Evolutionary conservation across 2,329 filamentous ascomycete genomes (phyloP).

Genomic region (Microdochium nivale): DNA sequence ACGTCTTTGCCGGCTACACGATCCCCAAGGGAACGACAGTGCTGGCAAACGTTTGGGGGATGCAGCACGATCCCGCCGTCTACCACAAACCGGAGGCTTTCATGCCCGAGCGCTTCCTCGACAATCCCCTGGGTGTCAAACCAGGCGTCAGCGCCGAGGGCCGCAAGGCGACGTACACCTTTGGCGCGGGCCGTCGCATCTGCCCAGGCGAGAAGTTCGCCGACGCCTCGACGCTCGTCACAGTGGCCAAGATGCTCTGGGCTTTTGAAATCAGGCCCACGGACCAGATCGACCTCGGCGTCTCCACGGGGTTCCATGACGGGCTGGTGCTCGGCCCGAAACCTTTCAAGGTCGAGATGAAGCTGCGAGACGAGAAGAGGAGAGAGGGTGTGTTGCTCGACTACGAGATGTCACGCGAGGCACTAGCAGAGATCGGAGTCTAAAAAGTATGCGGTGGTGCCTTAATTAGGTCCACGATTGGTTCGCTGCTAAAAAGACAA

Average conservation of each 20-base stretch:
- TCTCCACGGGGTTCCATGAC: neutral
- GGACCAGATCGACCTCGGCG: neutral
- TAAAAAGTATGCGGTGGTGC: neutral
- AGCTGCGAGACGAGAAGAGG: neutral
- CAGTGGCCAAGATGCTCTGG: conserved; percentile 6
- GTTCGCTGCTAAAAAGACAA: no score
- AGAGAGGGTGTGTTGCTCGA: neutral
- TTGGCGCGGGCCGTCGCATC: conserved; percentile 4
- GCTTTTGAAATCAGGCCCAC: conserved; percentile 1
- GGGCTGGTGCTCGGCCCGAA: neutral
- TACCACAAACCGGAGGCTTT: conserved; percentile 8
- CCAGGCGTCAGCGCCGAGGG: neutral
- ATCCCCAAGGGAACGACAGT: conserved; percentile 8
- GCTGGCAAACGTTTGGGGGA: conserved; percentile 8
- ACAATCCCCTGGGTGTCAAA: conserved; percentile 4
- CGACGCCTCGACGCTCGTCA: conserved; percentile 2
- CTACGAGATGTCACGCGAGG: neutral
- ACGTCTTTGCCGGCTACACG: conserved; percentile 6
- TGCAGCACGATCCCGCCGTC: conserved; percentile 6
- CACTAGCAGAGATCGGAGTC: neutral
- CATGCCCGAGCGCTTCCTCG: conserved; percentile 7
- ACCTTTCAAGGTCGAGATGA: neutral
- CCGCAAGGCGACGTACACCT: conserved; percentile 3
- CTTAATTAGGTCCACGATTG: no score
- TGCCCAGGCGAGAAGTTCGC: conserved; percentile 5